Base-by-base conservation (phyloP, 225 moss, liverwort and hornwort species). In the Bryoerythrophyllum caledonicum region DNA sequence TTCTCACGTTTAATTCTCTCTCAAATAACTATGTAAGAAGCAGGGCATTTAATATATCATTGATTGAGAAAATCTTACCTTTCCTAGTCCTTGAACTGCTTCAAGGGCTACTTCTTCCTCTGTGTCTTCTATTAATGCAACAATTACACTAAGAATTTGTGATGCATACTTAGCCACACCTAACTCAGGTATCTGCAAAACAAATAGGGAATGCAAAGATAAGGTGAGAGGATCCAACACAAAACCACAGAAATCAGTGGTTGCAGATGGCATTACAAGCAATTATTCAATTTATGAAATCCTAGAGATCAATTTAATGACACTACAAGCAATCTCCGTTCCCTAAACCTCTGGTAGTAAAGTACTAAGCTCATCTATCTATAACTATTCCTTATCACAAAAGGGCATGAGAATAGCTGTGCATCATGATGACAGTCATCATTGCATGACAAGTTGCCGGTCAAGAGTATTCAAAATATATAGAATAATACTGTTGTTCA, bases 101-200 rank as follows among this genome's bases (percentile, higher is more conserved):
- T 93, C 88, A 73, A 97, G 89, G 40, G 97, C 91, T 84, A 97
- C 97, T 65, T 97, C 97, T 78, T 93, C 93, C 63, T 97, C 94
- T 38, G 87, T 78, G 77, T 97, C 97, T 81, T 97, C 97, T 86
- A 97, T 97, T 61, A 93, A 83, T 51, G 97, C 97, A 51, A 97
- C 94, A 67, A 97, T 97, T 49, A 94, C 97, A 83, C 94, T 94
- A 49, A 97, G 75, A 55, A 97, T 85, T 82, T 94, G 94, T 60
- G 97, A 93, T 67, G 94, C 93, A 87, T 93, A 97, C 65, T 85
- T 90, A 67, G 82, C 85, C 65, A 94, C 80, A 69, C 91, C 93
- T 74, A 81, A 82, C 67, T 81, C 72, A 24, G 94, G 97, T 76
- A 94, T 86, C 97, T 97, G 94, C 79, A 81, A 68, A 74, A 68